phyloP scores from a whole-genome alignment of 2,329 filamentous ascomycete genomes.

The Fusarium oxysporum region DNA sequence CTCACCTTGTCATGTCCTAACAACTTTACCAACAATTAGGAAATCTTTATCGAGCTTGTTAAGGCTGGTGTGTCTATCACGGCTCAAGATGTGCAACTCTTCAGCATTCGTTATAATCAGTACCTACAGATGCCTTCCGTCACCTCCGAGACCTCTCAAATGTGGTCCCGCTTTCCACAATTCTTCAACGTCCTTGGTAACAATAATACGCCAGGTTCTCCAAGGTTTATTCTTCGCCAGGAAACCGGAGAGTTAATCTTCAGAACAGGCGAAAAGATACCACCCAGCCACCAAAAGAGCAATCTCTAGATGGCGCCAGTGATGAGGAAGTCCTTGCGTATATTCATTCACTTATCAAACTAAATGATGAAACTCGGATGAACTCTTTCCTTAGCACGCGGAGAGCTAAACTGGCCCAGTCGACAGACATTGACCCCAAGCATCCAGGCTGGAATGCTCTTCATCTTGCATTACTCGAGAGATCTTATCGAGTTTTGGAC shows the following conservation, averaged over 20 bases:
- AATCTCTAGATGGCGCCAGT: no score
- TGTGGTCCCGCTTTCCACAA: neutral
- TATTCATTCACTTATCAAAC: neutral
- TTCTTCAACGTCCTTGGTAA: neutral
- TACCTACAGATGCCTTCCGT: neutral
- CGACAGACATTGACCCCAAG: neutral
- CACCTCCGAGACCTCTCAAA: neutral
- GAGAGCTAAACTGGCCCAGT: neutral
- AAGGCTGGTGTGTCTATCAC: neutral
- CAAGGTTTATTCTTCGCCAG: neutral
- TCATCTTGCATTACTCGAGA: neutral
- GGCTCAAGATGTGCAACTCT: neutral
- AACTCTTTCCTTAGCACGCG: neutral
- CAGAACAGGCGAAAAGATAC: neutral
- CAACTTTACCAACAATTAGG: accelerated
- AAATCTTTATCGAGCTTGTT: neutral
- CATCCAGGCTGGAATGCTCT: neutral
- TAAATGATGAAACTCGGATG: neutral
- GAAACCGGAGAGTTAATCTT: neutral
- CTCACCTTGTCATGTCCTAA: neutral
- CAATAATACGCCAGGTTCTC: no score
- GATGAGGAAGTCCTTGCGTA: neutral
- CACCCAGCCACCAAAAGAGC: no score
- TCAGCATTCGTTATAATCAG: neutral
- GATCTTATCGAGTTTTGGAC: neutral